Evolutionary conservation across 345 rosid species (phyloP).

Genomic region (Zanthoxylum bungeanum): DNA sequence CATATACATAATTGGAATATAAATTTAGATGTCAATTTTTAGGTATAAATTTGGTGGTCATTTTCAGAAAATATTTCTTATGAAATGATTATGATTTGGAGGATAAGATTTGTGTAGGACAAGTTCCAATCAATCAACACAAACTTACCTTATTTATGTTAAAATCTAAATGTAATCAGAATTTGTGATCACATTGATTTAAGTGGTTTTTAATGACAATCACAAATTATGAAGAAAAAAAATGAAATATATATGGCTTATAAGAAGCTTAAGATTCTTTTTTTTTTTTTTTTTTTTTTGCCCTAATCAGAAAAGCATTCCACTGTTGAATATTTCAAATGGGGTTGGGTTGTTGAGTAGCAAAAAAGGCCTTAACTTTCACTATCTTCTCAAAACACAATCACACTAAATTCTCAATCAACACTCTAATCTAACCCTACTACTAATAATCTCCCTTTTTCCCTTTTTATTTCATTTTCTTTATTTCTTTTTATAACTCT

Average conservation of each 20-base stretch:
- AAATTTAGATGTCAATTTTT: too few relatives aligned
- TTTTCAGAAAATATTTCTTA: not conserved
- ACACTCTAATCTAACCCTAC: slow-evolving; percentile 26
- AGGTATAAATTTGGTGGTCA: not conserved
- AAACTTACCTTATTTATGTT: slow-evolving; percentile 24
- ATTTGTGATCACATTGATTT: slow-evolving; percentile 22
- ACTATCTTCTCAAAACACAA: slow-evolving; percentile 29
- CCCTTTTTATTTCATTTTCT: not conserved
- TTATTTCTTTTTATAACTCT: too few relatives aligned
- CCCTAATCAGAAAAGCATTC: slow-evolving; percentile 12
- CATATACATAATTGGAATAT: too few relatives aligned
- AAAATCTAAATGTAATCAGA: slow-evolving; percentile 19
- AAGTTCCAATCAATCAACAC: slow-evolving; percentile 40
- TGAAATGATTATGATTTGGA: not conserved
- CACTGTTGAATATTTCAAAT: slow-evolving; percentile 32
- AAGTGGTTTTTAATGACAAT: not conserved
- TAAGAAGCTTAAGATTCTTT: slow-evolving; percentile 36
- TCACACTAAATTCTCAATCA: slow-evolving; percentile 29
- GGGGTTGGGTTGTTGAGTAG: slow-evolving; percentile 74
- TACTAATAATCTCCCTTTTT: not conserved
- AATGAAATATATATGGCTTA: slow-evolving; percentile 8
- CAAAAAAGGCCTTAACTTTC: slow-evolving; percentile 44
- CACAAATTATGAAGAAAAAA: not conserved
- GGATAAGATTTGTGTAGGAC: slow-evolving; percentile 14
- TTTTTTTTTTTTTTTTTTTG: not conserved